A percentile compares a stretch with the other conserved stretches of the same genome.
Evolutionary conservation across 2,329 filamentous ascomycete genomes (phyloP).

Genomic region (Tympanopsis confertula): DNA sequence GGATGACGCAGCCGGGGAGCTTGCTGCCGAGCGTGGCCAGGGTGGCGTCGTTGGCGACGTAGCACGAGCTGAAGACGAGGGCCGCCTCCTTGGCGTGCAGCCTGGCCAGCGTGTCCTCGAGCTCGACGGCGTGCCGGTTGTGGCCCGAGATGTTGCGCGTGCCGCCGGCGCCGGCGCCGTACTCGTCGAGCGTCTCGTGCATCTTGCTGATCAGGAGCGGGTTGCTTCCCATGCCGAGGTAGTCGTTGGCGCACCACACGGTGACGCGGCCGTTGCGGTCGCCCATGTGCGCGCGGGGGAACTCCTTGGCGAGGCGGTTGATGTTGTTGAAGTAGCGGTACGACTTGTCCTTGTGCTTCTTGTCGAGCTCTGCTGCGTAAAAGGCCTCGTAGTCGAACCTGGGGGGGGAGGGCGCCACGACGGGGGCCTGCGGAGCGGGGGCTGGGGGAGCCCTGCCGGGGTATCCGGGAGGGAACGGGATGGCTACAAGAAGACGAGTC

Average conservation of each 20-base stretch:
- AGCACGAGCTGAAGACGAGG: conserved; percentile 93
- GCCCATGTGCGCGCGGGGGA: conserved; percentile 86
- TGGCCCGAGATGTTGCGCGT: conserved; percentile 97
- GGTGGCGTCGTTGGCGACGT: conserved; percentile 94
- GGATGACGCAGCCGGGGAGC: conserved; percentile 87
- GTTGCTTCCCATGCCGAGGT: conserved; percentile 94
- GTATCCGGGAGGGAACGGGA: conserved; percentile 20
- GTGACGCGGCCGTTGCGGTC: conserved; percentile 76
- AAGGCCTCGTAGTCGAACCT: conserved; percentile 88
- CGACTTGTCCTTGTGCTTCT: conserved; percentile 99
- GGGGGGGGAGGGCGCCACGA: conserved; percentile 19
- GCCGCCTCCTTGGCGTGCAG: conserved; percentile 86
- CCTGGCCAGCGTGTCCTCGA: conserved; percentile 74
- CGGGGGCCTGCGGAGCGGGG: conserved; percentile 12
- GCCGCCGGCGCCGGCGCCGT: conserved; percentile 87
- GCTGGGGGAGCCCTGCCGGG: conserved; percentile 12
- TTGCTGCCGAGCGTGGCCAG: conserved; percentile 94
- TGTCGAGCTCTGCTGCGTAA: conserved; percentile 79
- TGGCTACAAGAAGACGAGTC: conserved; percentile 9
- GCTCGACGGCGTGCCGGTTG: conserved; percentile 79
- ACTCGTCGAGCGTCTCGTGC: conserved; percentile 89
- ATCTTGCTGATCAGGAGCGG: conserved; percentile 75
- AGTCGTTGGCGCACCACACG: conserved; percentile 99
- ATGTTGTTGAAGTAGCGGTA: conserved; percentile 99
- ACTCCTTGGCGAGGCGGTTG: conserved; percentile 92